Evolutionary conservation across 1,284 basidiomycete genomes (phyloP), one percentile per base, ranked within the genome.

Genomic region (Vanrija sp.): DNA sequence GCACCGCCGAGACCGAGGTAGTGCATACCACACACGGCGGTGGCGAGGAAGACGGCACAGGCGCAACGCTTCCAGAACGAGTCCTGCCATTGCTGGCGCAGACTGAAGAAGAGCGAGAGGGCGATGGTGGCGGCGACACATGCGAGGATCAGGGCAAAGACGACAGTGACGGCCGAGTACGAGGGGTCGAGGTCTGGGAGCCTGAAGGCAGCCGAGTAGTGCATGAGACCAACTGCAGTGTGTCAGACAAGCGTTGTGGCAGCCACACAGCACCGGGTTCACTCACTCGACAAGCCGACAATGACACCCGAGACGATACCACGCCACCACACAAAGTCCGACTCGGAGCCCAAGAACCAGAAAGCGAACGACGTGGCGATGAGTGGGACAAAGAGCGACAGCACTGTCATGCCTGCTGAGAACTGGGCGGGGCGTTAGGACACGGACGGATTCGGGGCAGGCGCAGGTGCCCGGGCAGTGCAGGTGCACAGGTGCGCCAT

Each of bases 241-340:
- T 26, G 58, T 67, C 46, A 69, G 65, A 54, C 23, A 25, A 12
- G 40, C 25, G n/a, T 14, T 16, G 21, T 42, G 88, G 15, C 23
- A 42, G 38, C 48, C 1, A 7, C 29, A 28, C 18, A 12, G 21
- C 42, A 12, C 18, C 9, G 16, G 42, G 16, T 34, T 19, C 19
- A 56, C 77, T 89, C 65, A 89, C 93, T 78, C 84, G 91, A 57
- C 82, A 89, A 47, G 79, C 86, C 64, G 85, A 93, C 75, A 84
- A 92, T 75, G 77, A 88, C 46, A 82, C 90, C 62, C 82, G 86
- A 59, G 79, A 77, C 58, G 42, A 69, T 43, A 51, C 77, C 74
- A 52, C 79, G 72, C 67, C 72, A 74, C 23, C 71, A 55, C 50
- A 67, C 66, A 57, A 79, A 76, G 39, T 77, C 68, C 46, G 71